Evolutionary conservation across 371 early-diverging fungal genomes (phyloP), one percentile per base, ranked within the genome.

Genomic region (Mucor indicus): DNA sequence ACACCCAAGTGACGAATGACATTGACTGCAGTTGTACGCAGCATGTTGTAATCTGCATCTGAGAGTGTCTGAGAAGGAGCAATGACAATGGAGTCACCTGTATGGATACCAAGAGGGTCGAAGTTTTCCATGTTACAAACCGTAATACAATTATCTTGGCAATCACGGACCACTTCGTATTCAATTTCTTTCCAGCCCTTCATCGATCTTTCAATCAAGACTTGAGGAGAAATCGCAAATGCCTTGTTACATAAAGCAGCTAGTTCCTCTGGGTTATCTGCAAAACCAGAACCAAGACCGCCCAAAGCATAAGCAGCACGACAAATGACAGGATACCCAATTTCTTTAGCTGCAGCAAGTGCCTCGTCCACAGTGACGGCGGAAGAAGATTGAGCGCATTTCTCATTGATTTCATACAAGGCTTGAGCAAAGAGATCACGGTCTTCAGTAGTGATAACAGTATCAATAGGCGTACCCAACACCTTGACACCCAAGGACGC

Each of bases 61-160:
- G 86, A 84, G 29, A 96, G 78, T 15, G 96, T 96, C 68, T 94
- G 94, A 37, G 90, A 88, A 6, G 96, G 96, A 22, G 95, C 95
- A 48, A 96, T 91, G 19, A 96, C 96, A 42, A 95, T 94, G 12
- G 91, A 91, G 60, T 96, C 96, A 53, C 96, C 96, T 11, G 96
- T 96, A 61, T 96, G 96, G 57, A 94, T 92, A 51, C 96, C 96
- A 17, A 96, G 79, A 24, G 96, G 96, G 68, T 96, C 96, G 74
- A 96, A 95, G 83, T 96, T 96, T 75, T 96, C 96, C 96, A 96
- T 96, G 78, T 96, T 95, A 77, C 95, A 96, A 44, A 96, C 94
- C 9, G 95, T 94, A 51, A 96, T 93, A 75, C 95, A 94, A 80
- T 96, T 96, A 75, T 95, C 88, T 21, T 72, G 68, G 44, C 81